phyloP scores from a whole-genome alignment of 257 asterid genomes.

The Prunella vulgaris region DNA sequence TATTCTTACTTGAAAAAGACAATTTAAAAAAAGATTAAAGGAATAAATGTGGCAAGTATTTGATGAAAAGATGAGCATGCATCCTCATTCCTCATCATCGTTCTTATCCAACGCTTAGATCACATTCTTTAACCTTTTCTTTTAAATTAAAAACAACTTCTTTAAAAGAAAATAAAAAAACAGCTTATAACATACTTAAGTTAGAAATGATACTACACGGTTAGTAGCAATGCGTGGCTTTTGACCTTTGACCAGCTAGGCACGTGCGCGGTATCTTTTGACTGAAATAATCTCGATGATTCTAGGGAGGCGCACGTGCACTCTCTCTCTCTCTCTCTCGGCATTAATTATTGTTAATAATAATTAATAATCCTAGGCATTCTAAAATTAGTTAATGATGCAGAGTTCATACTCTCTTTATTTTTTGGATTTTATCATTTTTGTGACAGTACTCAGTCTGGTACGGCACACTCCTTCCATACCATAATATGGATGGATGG shows the following conservation, averaged over 20 bases:
- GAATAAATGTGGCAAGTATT: conserved; percentile 11
- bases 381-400: neutral
- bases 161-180: no score
- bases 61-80: conserved; percentile 6
- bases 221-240: conserved; percentile 43
- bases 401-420: neutral
- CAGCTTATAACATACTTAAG: neutral
- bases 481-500: no score
- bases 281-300: conserved; percentile 43
- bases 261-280: conserved; percentile 88
- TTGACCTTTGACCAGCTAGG: conserved; percentile 55
- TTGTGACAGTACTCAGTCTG: conserved; percentile 10
- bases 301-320: conserved; percentile 38
- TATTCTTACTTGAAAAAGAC: neutral
- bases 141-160: neutral
- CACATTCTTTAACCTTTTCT: neutral
- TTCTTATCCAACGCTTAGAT: conserved; percentile 24
- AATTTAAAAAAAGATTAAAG: neutral
- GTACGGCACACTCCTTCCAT: neutral
- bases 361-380: neutral
- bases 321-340: conserved; percentile 16
- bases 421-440: conserved; percentile 18
- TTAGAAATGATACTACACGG: conserved; percentile 4
- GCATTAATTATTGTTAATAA: conserved; percentile 14
- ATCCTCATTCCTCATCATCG: conserved; percentile 20